Percentiles rank a stretch among this genome's conserved stretches.
Evolutionary conservation across 495 filamentous ascomycete species (phyloP).

Genomic region (Penicillium taxi): DNA sequence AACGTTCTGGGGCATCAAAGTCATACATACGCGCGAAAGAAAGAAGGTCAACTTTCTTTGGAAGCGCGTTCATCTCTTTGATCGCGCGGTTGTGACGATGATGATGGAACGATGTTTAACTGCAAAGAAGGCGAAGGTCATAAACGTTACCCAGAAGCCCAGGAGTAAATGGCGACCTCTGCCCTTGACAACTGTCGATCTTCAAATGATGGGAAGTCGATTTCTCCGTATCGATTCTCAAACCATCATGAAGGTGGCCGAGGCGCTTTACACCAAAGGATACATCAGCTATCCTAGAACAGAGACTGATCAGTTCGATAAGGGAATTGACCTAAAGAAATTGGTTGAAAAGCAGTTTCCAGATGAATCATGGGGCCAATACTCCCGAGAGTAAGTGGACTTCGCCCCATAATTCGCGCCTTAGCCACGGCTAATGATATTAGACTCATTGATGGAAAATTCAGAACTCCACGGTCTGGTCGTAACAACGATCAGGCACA

Average conservation of each 20-base stretch:
- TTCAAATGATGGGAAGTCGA: constrained; percentile 91
- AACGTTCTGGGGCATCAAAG: constrained; percentile 83
- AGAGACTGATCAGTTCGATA: constrained; percentile 94
- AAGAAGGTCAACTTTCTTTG: constrained; percentile 82
- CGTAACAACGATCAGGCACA: constrained; percentile 92
- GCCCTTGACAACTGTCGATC: constrained; percentile 91
- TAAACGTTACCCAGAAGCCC: constrained; percentile 76
- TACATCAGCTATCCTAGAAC: constrained; percentile 97
- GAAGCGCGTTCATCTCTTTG: constrained; percentile 77
- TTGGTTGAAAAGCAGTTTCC: constrained; percentile 78
- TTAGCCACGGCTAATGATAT: constrained; percentile 6
- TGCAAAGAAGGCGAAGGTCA: constrained; percentile 71
- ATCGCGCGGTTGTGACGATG: constrained; percentile 70
- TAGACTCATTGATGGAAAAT: constrained; percentile 67
- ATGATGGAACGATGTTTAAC: constrained; percentile 77
- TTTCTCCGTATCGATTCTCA: constrained; percentile 82
- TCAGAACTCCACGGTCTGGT: constrained; percentile 73
- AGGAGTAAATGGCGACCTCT: constrained; percentile 92
- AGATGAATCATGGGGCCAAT: constrained; percentile 68
- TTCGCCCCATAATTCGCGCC: background rate
- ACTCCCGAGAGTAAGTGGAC: constrained; percentile 55
- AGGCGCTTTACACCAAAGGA: constrained; percentile 84
- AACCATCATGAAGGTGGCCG: constrained; percentile 80
- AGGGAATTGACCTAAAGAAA: constrained; percentile 73
- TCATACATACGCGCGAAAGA: constrained; percentile 66